Conservation (phyloP, 805 yeast genomes). For the Teunomyces kruisii region DNA sequence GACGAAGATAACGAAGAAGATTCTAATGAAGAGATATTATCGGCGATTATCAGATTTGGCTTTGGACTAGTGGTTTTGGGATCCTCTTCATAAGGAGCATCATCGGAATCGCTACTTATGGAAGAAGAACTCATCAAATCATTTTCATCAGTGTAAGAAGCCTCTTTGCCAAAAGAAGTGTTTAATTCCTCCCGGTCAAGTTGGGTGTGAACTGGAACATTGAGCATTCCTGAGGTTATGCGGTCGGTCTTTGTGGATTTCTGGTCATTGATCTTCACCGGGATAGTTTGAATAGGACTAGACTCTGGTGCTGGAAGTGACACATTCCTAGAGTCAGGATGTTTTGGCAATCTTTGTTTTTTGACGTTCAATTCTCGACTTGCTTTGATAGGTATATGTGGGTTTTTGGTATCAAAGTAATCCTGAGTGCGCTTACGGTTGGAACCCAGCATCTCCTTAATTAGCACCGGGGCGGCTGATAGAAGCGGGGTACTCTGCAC, state of each 20-base stretch:
- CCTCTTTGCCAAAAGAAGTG: background rate
- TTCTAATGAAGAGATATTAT: background rate
- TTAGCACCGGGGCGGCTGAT: constrained; percentile 23
- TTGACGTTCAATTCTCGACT: background rate
- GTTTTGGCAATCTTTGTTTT: constrained; percentile 4
- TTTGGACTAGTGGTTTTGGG: background rate
- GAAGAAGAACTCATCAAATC: background rate
- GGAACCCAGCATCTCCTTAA: constrained; percentile 9
- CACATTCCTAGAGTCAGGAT: constrained; percentile 19
- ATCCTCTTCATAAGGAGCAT: background rate
- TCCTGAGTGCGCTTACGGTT: constrained; percentile 20
- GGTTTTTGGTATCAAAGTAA: constrained; percentile 23
- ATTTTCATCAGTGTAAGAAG: background rate
- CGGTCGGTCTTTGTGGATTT: constrained; percentile 15
- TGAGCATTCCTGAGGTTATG: constrained; percentile 45
- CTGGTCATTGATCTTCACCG: constrained; percentile 13
- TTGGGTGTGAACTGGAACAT: constrained; percentile 30
- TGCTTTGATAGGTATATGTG: constrained; percentile 21
- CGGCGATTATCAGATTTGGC: background rate
- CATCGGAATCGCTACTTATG: background rate
- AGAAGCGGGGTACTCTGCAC: constrained; percentile 11
- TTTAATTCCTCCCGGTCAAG: constrained; percentile 19
- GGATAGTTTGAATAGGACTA: constrained; percentile 22
- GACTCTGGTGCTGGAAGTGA: constrained; percentile 39
- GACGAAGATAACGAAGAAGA: no score